Percentiles rank a stretch among this genome's conserved stretches.
phyloP scores from a whole-genome alignment of 129 eudicot genomes.

The sunflower (Helianthus annuus) region DNA sequence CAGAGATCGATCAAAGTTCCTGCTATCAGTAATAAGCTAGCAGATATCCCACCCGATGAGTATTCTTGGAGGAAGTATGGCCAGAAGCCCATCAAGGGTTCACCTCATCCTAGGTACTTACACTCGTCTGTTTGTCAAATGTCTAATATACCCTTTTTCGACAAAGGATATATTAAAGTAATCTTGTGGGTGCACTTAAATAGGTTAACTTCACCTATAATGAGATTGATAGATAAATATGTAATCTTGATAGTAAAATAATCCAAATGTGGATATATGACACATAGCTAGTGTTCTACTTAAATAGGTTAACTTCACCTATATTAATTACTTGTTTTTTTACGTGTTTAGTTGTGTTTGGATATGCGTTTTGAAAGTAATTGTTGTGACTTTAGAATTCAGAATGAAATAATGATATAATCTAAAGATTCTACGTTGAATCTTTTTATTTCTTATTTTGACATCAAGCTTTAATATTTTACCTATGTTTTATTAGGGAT shows the following conservation, averaged over 20 bases:
- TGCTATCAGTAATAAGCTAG: conserved; percentile 25
- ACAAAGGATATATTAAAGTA: background rate
- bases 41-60: conserved; percentile 90
- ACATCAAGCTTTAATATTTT: background rate
- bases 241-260: background rate
- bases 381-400: too few species aligned
- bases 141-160: background rate
- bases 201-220: background rate
- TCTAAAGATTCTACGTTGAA: background rate
- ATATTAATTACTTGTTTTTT: too few species aligned
- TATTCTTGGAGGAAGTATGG: conserved; percentile 86
- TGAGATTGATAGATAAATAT: background rate
- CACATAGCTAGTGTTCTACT: too few species aligned
- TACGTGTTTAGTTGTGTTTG: too few species aligned
- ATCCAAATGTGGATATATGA: background rate
- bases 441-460: background rate
- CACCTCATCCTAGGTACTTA: conserved; percentile 89
- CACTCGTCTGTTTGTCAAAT: background rate
- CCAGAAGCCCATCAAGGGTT: conserved; percentile 44
- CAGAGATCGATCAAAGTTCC: too few species aligned
- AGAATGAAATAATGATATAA: background rate
- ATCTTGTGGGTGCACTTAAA: background rate
- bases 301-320: too few species aligned
- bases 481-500: background rate
- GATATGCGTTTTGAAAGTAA: too few species aligned